phyloP scores from a whole-genome alignment of 148 eudicot species.

The Diospyros kaki region DNA sequence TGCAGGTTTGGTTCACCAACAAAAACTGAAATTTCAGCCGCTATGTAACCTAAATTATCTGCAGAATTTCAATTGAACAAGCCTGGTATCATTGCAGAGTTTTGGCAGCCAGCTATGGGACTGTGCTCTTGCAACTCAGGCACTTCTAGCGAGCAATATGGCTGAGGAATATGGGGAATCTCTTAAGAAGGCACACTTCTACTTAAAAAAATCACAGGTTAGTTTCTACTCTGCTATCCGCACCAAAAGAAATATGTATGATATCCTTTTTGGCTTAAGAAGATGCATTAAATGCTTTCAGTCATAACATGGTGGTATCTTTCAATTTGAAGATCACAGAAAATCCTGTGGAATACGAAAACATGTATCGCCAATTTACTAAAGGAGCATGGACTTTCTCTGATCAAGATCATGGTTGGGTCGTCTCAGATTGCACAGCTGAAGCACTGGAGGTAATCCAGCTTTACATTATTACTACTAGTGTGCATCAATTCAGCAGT shows the following conservation, averaged over 20 bases:
- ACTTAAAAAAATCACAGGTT: slow-evolving; percentile 46
- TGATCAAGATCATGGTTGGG: slow-evolving; percentile 49
- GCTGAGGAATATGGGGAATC: slow-evolving; percentile 48
- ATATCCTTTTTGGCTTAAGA: background rate
- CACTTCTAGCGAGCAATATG: slow-evolving; percentile 38
- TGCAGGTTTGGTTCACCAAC: slow-evolving; percentile 22
- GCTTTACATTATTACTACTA: background rate
- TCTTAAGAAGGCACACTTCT: slow-evolving; percentile 40
- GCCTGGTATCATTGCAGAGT: slow-evolving; percentile 21
- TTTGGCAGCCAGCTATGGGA: slow-evolving; percentile 55
- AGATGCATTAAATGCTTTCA: background rate
- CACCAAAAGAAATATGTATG: too few species aligned
- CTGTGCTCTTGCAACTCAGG: slow-evolving; percentile 40
- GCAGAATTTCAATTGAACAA: too few species aligned
- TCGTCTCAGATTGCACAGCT: slow-evolving; percentile 40
- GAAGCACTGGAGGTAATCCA: slow-evolving; percentile 33
- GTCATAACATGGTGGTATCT: background rate
- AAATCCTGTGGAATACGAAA: slow-evolving; percentile 33
- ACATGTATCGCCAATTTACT: slow-evolving; percentile 39
- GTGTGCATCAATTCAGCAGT: background rate
- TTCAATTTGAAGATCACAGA: slow-evolving; percentile 26
- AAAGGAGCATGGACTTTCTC: slow-evolving; percentile 55
- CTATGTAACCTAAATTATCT: too few species aligned
- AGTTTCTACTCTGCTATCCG: background rate
- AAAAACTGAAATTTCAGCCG: too few species aligned